These are phyloP conservation scores for Massariosphaeria phaeospora DNA, from an alignment of 495 filamentous ascomycete genomes.

Conservation along the genomic window DNA sequence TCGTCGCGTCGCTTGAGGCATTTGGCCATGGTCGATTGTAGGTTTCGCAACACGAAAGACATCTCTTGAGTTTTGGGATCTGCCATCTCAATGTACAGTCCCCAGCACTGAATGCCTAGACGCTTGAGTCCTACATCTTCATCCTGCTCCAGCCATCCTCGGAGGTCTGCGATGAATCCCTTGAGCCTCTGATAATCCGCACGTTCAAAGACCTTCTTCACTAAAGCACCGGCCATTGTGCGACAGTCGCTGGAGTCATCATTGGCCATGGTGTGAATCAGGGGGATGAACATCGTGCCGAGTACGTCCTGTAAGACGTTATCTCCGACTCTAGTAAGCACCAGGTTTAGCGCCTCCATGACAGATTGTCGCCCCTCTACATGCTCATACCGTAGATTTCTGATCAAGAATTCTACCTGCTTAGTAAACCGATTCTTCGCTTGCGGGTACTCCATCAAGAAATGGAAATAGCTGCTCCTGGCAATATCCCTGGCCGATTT, in stretches of 20 bases:
- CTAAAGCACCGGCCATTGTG: slow-evolving; percentile 70
- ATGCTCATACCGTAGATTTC: slow-evolving; percentile 85
- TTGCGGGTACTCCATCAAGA: slow-evolving; percentile 91
- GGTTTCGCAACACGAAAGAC: slow-evolving; percentile 36
- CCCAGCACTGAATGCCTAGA: slow-evolving; percentile 72
- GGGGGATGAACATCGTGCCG: slow-evolving; percentile 74
- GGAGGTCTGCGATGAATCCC: slow-evolving; percentile 62
- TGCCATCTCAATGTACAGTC: slow-evolving; percentile 71
- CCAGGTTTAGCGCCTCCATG: slow-evolving; percentile 79
- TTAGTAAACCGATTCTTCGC: slow-evolving; percentile 80
- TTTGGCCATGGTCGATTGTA: slow-evolving; percentile 40
- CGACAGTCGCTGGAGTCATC: slow-evolving; percentile 84
- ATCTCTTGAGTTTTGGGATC: slow-evolving; percentile 59
- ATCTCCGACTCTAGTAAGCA: slow-evolving; percentile 74
- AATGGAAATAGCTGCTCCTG: slow-evolving; percentile 85
- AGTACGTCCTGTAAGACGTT: slow-evolving; percentile 77
- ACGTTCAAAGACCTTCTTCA: slow-evolving; percentile 74
- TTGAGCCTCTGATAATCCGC: slow-evolving; percentile 67
- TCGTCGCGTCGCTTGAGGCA: slow-evolving; percentile 39
- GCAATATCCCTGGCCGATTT: slow-evolving; percentile 78
- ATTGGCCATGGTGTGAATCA: slow-evolving; percentile 79
- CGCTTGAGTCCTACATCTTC: slow-evolving; percentile 64
- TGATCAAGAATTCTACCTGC: slow-evolving; percentile 80
- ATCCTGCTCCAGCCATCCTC: slow-evolving; percentile 70
- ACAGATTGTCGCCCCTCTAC: slow-evolving; percentile 83